A percentile compares a stretch with the other conserved stretches of the same genome.
Conservation (phyloP, 306 rosid genomes). For the Prunus campanulata region DNA sequence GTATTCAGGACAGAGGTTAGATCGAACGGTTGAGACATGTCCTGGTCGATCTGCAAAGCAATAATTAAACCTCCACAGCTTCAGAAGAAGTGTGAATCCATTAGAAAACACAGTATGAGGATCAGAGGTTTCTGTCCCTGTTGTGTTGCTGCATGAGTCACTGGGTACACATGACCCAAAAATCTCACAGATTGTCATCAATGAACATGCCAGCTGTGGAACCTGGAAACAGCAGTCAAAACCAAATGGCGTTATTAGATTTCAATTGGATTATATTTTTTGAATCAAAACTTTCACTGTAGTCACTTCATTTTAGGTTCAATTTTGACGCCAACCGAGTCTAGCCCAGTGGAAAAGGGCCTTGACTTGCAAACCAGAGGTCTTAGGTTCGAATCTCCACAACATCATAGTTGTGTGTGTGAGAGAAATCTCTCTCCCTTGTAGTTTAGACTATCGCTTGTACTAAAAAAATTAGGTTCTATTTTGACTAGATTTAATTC, state of each 20-base stretch:
- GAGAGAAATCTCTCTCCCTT: too few relatives aligned
- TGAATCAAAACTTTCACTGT: background rate
- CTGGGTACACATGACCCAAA: slow-evolving; percentile 89
- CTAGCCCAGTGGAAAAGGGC: too few relatives aligned
- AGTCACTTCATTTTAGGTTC: background rate
- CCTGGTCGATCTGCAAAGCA: slow-evolving; percentile 77
- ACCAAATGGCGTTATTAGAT: background rate
- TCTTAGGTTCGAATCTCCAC: too few relatives aligned
- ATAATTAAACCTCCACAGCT: slow-evolving; percentile 81
- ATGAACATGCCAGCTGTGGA: slow-evolving; percentile 93
- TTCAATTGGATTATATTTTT: background rate
- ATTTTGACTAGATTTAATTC: too few relatives aligned
- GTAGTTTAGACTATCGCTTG: too few relatives aligned
- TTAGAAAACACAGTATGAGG: slow-evolving; percentile 87
- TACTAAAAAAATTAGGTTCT: background rate
- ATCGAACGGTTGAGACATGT: slow-evolving; percentile 79
- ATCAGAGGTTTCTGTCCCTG: slow-evolving; percentile 72
- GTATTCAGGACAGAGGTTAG: slow-evolving; percentile 85
- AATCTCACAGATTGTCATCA: slow-evolving; percentile 97
- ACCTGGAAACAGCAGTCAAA: slow-evolving; percentile 52
- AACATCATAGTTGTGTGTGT: too few relatives aligned
- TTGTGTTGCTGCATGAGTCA: slow-evolving; percentile 50
- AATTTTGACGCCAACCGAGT: background rate
- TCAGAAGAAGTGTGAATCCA: slow-evolving; percentile 84
- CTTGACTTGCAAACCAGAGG: too few relatives aligned